phyloP scores from a whole-genome alignment of 2,329 filamentous ascomycete genomes.

The Aspergillus ochraceus region DNA sequence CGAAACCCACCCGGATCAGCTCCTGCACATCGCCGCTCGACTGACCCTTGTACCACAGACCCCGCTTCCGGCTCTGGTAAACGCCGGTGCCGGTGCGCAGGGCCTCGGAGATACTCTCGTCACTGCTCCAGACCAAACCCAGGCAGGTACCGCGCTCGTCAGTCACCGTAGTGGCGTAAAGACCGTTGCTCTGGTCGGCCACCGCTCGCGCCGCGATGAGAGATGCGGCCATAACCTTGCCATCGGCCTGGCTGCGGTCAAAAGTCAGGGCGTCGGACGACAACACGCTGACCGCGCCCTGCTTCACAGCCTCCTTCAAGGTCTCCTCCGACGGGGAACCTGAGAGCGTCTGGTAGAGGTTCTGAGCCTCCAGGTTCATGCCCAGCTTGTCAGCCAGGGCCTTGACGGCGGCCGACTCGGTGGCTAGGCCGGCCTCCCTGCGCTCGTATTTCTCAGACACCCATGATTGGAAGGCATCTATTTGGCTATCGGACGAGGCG shows the following conservation, averaged over 20 bases:
- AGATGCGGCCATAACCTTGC: constrained; percentile 65
- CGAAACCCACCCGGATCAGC: constrained; percentile 77
- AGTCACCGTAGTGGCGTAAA: constrained; percentile 87
- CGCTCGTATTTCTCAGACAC: constrained; percentile 37
- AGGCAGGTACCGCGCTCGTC: constrained; percentile 83
- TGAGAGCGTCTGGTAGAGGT: constrained; percentile 40
- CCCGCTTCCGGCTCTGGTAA: constrained; percentile 93
- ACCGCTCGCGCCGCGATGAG: constrained; percentile 74
- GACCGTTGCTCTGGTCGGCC: constrained; percentile 77
- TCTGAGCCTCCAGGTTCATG: constrained; percentile 40
- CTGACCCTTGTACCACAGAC: constrained; percentile 94
- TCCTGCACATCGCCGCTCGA: constrained; percentile 93
- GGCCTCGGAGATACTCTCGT: constrained; percentile 85
- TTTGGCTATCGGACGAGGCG: constrained; percentile 42
- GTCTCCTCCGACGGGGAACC: constrained; percentile 45
- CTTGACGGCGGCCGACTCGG: constrained; percentile 39
- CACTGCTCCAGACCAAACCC: constrained; percentile 91
- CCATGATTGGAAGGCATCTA: constrained; percentile 42
- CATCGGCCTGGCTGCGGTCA: constrained; percentile 58
- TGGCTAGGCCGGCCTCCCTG: constrained; percentile 36
- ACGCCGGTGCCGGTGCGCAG: constrained; percentile 79
- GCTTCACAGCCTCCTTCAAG: constrained; percentile 50
- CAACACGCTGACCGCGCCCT: constrained; percentile 69
- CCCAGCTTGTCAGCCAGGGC: constrained; percentile 38
- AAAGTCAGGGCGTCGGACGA: constrained; percentile 70